Evolutionary conservation across 2,329 filamentous ascomycete species (phyloP), one percentile per base, ranked within the genome.

Genomic region (Aspergillus candidus): DNA sequence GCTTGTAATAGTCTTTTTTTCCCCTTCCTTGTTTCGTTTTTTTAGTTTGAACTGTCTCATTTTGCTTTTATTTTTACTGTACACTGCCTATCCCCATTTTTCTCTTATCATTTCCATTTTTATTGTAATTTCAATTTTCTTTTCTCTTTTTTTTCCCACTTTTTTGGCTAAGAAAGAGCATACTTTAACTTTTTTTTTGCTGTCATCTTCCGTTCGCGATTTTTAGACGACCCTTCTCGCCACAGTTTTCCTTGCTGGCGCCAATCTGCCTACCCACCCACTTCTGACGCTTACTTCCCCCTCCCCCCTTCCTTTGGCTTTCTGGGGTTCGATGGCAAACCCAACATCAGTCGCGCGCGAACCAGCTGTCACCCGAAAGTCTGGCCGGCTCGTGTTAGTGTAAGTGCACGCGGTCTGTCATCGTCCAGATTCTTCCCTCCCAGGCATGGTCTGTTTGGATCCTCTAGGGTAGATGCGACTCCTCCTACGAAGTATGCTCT

Each of bases 381-480:
- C 22, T 27, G 22, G 22, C 22, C 22, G 22, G 22, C 22, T 27
- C 6, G 22, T 27, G 6, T 10, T 27, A 27, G 22, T 27, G 22
- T 43, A 33, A 40, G 40, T 31, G 44, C 37, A 33, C 22, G 18
- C 13, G 31, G 35, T 35, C 40, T 39, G 18, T 32, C 22, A 34
- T 27, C 35, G 32, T 14, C 18, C 34, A 32, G 15, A 27, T 41
- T 22, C 32, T 32, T n/a, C 22, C 13, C 33, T 34, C 14, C 37
- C 37, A 40, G 50, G 38, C 33, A 50, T 52, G 46, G 32, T 42
- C 29, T 35, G 8, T 17, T 36, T 14, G 30, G 11, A 22, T 18
- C n/a, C 14, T 11, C 36, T 40, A 32, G 43, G 44, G 27, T 50
- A 46, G 51, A 52, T 45, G 47, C 43, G 41, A 18, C 46, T 46